phyloP scores from a whole-genome alignment of 352 stramenopile species.

The Globisporangium spiculum region DNA sequence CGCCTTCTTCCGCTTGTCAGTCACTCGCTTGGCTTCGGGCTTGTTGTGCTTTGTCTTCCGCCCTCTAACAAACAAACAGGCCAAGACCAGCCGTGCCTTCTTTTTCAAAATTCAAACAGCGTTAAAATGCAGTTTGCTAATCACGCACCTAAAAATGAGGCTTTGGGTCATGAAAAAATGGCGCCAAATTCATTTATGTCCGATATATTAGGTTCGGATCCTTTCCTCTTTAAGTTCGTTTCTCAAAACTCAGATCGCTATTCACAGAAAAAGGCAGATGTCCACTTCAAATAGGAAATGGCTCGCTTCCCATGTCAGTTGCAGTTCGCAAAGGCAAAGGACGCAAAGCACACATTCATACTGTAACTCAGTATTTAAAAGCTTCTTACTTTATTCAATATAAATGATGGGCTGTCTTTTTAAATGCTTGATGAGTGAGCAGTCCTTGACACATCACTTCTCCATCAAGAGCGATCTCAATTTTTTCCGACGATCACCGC shows the following conservation, averaged over 20 bases:
- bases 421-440: neutral
- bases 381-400: neutral
- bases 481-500: neutral
- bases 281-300: neutral
- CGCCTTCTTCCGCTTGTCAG: neutral
- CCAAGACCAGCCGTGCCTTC: neutral
- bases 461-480: neutral
- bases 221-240: neutral
- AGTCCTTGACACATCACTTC: neutral
- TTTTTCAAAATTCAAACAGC: slow-evolving; percentile 14
- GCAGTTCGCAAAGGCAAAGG: neutral
- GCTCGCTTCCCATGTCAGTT: neutral
- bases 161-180: neutral
- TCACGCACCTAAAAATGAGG: too few relatives aligned
- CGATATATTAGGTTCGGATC: neutral
- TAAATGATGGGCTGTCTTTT: neutral
- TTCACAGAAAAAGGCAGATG: neutral
- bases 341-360: neutral
- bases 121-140: too few relatives aligned
- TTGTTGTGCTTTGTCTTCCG: neutral
- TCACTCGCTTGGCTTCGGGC: neutral
- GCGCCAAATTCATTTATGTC: neutral
- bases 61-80: neutral
- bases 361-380: neutral
- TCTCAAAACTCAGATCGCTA: neutral